These are phyloP conservation scores for Lathyrus oleraceus DNA, from an alignment of 306 rosid species.

Conservation along the genomic window DNA sequence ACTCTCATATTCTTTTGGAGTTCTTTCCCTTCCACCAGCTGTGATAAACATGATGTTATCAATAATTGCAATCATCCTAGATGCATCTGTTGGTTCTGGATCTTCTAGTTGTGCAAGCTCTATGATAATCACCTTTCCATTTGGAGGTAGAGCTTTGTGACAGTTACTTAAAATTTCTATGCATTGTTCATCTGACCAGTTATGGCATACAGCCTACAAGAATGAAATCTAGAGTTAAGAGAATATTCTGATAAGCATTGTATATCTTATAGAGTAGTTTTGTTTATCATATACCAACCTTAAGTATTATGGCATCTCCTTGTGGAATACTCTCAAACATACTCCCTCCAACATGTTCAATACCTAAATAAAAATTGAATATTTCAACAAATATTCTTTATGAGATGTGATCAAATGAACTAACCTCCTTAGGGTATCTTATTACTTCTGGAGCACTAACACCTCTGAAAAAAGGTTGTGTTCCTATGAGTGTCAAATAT, in stretches of 20 bases:
- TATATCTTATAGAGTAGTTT: background rate
- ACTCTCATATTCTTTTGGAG: background rate
- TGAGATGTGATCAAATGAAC: background rate
- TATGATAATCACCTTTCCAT: slow-evolving; percentile 37
- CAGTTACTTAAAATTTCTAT: slow-evolving; percentile 26
- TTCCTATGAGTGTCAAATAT: no score
- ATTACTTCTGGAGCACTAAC: no score
- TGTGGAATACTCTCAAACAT: slow-evolving; percentile 38
- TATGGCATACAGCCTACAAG: slow-evolving; percentile 26
- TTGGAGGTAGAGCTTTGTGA: slow-evolving; percentile 31
- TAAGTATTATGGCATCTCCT: slow-evolving; percentile 42
- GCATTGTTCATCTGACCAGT: slow-evolving; percentile 33
- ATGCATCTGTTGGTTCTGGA: slow-evolving; percentile 11
- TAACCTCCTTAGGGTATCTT: no score
- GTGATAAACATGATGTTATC: slow-evolving; percentile 29
- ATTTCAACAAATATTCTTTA: background rate
- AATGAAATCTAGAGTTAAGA: background rate
- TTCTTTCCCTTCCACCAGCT: slow-evolving; percentile 40
- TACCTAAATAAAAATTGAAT: slow-evolving; percentile 22
- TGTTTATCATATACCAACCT: slow-evolving; percentile 32
- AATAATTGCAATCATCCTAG: background rate
- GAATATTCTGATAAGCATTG: background rate
- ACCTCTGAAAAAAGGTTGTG: no score
- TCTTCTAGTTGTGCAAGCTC: slow-evolving; percentile 22
- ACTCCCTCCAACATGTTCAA: slow-evolving; percentile 38